A percentile compares a stretch with the other conserved stretches of the same genome.
Evolutionary conservation across 2,329 filamentous ascomycete species (phyloP).

Genomic region (Bipolaris bicolor): DNA sequence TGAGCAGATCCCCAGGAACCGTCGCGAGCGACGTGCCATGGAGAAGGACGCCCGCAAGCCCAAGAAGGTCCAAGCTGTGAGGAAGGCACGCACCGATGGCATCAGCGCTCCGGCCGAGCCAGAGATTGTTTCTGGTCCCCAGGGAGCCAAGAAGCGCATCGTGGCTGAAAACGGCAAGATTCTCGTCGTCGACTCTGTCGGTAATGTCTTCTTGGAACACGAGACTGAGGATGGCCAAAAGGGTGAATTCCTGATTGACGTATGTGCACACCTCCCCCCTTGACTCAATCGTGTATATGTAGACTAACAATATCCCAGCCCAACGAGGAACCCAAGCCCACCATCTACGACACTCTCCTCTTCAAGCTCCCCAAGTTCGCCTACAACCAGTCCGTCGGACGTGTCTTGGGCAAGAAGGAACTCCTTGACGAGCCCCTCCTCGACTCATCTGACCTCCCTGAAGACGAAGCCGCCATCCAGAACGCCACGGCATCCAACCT

Average conservation of each 20-base stretch:
- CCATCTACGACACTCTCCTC: slow-evolving; percentile 81
- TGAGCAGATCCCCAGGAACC: slow-evolving; percentile 69
- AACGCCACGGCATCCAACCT: slow-evolving; percentile 53
- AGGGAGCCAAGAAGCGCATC: slow-evolving; percentile 83
- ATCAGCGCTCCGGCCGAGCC: slow-evolving; percentile 63
- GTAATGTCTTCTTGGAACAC: slow-evolving; percentile 95
- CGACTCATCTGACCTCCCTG: slow-evolving; percentile 44
- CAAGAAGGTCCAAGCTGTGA: slow-evolving; percentile 58
- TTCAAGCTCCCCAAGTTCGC: slow-evolving; percentile 77
- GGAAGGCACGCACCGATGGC: slow-evolving; percentile 61
- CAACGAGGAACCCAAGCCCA: slow-evolving; percentile 78
- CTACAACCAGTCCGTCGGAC: slow-evolving; percentile 61
- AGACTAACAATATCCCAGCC: slow-evolving; percentile 59
- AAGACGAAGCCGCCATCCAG: slow-evolving; percentile 50
- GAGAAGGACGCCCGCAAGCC: slow-evolving; percentile 79
- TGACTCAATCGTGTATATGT: not conserved
- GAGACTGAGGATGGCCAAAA: slow-evolving; percentile 83
- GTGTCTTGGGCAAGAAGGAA: slow-evolving; percentile 49
- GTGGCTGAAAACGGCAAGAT: slow-evolving; percentile 95
- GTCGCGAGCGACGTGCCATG: slow-evolving; percentile 85
- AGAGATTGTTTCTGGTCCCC: slow-evolving; percentile 62
- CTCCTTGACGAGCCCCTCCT: slow-evolving; percentile 46
- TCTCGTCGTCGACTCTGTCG: slow-evolving; percentile 86
- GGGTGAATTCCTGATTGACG: slow-evolving; percentile 85
- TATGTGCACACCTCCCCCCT: slow-evolving; percentile 52